phyloP scores from a whole-genome alignment of 2,329 filamentous ascomycete genomes.

The Ustilaginoidea virens region DNA sequence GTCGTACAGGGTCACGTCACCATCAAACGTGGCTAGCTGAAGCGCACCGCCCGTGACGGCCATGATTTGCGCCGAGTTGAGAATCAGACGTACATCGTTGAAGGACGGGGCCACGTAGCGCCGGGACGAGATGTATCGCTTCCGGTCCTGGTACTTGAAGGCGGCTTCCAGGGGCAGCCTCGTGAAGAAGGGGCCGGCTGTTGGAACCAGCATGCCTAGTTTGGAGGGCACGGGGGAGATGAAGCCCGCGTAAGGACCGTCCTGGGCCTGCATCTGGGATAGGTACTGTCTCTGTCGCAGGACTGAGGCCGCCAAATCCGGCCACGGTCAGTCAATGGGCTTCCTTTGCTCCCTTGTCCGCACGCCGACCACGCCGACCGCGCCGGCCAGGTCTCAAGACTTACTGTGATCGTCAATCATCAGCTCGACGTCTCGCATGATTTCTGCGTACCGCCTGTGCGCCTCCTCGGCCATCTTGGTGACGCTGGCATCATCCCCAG shows the following conservation, averaged over 20 bases:
- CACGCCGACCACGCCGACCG: too few relatives aligned
- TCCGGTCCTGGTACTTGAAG: conserved; percentile 78
- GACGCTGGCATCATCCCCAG: conserved; percentile 53
- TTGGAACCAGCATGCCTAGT: conserved; percentile 79
- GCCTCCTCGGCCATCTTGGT: conserved; percentile 63
- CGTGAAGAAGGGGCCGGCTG: conserved; percentile 89
- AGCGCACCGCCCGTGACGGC: conserved; percentile 67
- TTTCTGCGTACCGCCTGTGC: conserved; percentile 82
- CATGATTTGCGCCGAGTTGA: conserved; percentile 93
- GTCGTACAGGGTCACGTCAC: conserved; percentile 91
- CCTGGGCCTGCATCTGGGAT: conserved; percentile 1
- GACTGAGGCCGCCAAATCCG: too few relatives aligned
- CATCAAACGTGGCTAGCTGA: conserved; percentile 87
- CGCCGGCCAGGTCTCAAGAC: too few relatives aligned
- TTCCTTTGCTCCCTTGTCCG: too few relatives aligned
- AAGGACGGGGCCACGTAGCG: conserved; percentile 93
- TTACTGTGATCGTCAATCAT: conserved; percentile 85
- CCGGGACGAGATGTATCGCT: conserved; percentile 74
- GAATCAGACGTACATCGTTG: conserved; percentile 83
- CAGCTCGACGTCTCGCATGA: conserved; percentile 82
- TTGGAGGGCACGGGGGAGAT: conserved; percentile 48
- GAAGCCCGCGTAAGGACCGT: conserved; percentile 18
- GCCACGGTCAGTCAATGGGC: neutral
- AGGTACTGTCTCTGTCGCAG: conserved; percentile 41
- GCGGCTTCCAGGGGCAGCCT: conserved; percentile 73